Evolutionary conservation across 192 early-diverging fungal genomes (phyloP), one percentile per base, ranked within the genome.

Genomic region (Backusella parvicylindrica): DNA sequence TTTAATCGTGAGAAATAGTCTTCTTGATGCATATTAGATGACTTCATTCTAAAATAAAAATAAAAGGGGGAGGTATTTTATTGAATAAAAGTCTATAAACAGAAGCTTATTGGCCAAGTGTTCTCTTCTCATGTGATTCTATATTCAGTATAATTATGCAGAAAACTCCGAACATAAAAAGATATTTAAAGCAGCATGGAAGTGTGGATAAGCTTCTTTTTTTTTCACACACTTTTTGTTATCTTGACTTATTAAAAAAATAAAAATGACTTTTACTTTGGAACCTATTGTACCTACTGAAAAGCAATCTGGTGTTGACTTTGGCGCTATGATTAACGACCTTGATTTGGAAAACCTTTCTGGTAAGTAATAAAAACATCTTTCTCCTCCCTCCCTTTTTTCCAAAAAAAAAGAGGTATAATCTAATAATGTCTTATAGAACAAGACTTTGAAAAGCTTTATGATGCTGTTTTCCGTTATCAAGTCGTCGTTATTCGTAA

Each of bases 221-320:
- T 53, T 56, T 60, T 60, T 60, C 53, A 28, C 53, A 60, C 53
- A 60, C 53, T 28, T 26, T 26, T 70, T 47, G 40, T 31, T 47
- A 47, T 47, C 40, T 41, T 70, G 40, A 16, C 23, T 43, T 47
- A 18, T n/a, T 21, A 68, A 26, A 26, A 9, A 28, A 33, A 11
- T 21, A 31, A 26, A 2, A 41, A 75, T 75, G 74, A 47, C 78
- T 28, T 76, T 76, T 49, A 73, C 71, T 68, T 73, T 77, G 40
- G 41, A 77, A 65, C 75, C 71, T 36, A 28, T 81, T 53, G 28
- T 70, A 41, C 60, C 72, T 30, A 64, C 75, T n/a, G 18, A 43
- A n/a, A 28, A 68, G 40, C 79, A 81, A 72, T 50, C 56, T 5
- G 79, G 79, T 23, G 79, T 81, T 56, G 79, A 81, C 37, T 81